Evolutionary conservation across 352 stramenopile species (phyloP), one percentile per base, ranked within the genome.

Genomic region (Globisporangium viniferum): DNA sequence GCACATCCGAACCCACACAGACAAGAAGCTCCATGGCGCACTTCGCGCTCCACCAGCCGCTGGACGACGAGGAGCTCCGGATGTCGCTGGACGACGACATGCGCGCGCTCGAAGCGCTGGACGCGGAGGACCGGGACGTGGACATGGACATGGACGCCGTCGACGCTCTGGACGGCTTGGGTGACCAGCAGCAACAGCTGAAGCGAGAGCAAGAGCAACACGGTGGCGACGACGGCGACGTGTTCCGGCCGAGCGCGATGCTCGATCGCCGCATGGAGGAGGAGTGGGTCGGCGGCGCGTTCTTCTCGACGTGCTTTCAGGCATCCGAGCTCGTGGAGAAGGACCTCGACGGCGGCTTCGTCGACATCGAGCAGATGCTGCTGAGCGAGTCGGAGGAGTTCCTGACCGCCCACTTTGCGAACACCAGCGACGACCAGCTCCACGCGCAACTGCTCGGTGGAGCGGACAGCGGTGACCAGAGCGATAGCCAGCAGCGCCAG

Each of bases 341-440:
- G 59, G 65, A 65, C 57, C 59, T 73, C 35, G 81, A 72, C 6
- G 64, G 77, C 33, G 73, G 64, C 1, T 74, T 79, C 56, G 75
- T 76, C 48, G 80, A 92, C 57, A 81, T 92, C n/a, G 84, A 92
- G 72, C 84, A 87, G 48, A 80, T 91, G 78, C 71, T 92, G 44
- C 69, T 87, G 55, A 74, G 59, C 62, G 74, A 75, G 3, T 66
- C 68, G 6, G 77, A 88, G 29, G 74, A 86, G 27, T 70, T 66
- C 5, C 64, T 90, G 35, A 70, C 73, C 20, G 39, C 66, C 35
- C 66, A 71, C 31, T 71, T 71, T 46, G 66, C 33, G 60, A 33
- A 49, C n/a, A 35, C 56, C 20, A 62, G 56, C 10, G 56, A 62
- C 56, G 56, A 62, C 33, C 55, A 46, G 29, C 55, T 61, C 7